Conservation (phyloP, 2,329 filamentous ascomycete species). For the Alternaria tenuissima region DNA sequence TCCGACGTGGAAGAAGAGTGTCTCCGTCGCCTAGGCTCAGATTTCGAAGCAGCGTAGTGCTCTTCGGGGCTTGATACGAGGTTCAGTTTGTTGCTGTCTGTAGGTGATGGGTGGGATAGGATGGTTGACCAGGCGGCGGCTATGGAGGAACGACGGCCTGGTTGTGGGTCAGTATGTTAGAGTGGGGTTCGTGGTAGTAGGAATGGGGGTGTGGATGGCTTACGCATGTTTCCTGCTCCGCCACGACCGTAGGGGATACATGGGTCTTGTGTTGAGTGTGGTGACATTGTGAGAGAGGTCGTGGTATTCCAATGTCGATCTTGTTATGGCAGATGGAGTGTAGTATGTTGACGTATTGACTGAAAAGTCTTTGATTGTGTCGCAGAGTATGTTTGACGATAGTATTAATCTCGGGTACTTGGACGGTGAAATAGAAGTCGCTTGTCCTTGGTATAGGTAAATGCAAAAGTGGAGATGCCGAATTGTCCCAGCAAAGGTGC, state of each 20-base stretch:
- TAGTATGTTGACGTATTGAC: neutral
- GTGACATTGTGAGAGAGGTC: neutral
- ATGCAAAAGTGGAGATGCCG: neutral
- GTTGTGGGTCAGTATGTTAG: neutral
- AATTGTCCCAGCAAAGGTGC: neutral
- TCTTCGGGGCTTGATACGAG: constrained; percentile 15
- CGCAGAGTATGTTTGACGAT: neutral
- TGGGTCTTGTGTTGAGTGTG: constrained; percentile 3
- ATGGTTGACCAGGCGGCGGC: constrained; percentile 17
- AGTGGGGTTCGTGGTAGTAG: neutral
- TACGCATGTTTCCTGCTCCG: constrained; percentile 26
- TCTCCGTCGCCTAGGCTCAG: neutral
- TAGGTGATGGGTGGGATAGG: neutral
- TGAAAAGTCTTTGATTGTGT: no score
- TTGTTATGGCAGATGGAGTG: neutral
- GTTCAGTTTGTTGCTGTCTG: neutral
- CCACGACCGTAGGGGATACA: constrained; percentile 23
- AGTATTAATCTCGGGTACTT: neutral
- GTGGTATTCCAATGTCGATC: neutral
- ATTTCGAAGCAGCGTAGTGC: constrained; percentile 14
- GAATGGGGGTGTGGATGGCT: neutral
- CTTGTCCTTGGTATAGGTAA: neutral
- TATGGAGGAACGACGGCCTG: constrained; percentile 23
- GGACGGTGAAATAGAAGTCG: neutral
- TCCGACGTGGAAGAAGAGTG: neutral